Evolutionary conservation across 2,329 filamentous ascomycete genomes (phyloP).

Genomic region (Cladosporium colombiae): DNA sequence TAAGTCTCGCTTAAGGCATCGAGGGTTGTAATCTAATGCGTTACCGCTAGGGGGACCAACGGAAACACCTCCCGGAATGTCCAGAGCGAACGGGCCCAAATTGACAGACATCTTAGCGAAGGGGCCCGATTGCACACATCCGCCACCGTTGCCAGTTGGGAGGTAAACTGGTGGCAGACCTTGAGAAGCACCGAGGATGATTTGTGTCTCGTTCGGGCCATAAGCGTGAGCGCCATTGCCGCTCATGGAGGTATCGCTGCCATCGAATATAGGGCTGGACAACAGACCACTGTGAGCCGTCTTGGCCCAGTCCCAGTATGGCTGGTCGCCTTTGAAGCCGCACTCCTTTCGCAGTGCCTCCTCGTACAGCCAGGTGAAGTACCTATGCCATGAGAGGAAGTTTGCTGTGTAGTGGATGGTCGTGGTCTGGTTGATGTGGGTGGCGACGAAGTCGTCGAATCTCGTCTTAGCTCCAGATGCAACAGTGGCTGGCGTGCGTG

Average conservation of each 20-base stretch:
- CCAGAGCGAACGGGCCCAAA: conserved; percentile 49
- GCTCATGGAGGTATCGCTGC: conserved; percentile 47
- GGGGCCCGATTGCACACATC: conserved; percentile 54
- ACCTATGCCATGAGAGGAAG: conserved; percentile 47
- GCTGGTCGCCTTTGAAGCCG: conserved; percentile 44
- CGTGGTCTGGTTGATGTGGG: conserved; percentile 32
- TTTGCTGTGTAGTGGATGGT: conserved; percentile 27
- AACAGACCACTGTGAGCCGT: conserved; percentile 43
- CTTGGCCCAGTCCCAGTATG: conserved; percentile 53
- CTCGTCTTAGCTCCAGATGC: conserved; percentile 31
- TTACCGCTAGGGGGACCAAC: conserved; percentile 33
- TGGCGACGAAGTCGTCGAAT: conserved; percentile 35
- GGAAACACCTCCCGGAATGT: conserved; percentile 26
- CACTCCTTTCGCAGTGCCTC: conserved; percentile 47
- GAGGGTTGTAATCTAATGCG: conserved; percentile 35
- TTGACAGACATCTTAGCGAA: conserved; percentile 50
- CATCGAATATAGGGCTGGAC: conserved; percentile 58
- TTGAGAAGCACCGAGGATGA: conserved; percentile 20
- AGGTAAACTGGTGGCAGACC: conserved; percentile 35
- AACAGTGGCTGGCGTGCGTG: conserved; percentile 14
- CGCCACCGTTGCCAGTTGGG: conserved; percentile 54
- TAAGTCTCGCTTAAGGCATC: conserved; percentile 43
- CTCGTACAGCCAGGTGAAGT: conserved; percentile 46
- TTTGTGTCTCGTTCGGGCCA: conserved; percentile 14
- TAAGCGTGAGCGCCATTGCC: conserved; percentile 31